Conservation (phyloP, 345 rosid species). For the Populus euphratica region DNA sequence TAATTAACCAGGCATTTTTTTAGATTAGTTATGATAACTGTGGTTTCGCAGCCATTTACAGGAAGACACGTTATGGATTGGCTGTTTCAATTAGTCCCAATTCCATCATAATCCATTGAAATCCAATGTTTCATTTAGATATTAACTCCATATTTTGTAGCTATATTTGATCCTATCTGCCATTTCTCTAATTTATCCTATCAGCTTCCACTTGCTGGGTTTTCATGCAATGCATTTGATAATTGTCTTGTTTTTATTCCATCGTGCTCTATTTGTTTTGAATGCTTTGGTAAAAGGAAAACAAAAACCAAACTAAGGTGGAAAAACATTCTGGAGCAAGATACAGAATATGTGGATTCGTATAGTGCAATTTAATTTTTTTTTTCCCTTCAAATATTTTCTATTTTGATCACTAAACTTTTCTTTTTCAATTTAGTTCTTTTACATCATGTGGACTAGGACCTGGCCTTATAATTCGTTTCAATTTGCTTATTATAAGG, state of each 20-base stretch:
- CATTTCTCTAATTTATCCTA: neutral
- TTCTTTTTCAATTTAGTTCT: too few relatives aligned
- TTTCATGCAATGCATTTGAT: neutral
- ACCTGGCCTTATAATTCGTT: too few relatives aligned
- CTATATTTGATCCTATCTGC: neutral
- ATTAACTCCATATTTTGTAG: neutral
- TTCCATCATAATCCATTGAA: neutral
- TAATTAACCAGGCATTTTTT: too few relatives aligned
- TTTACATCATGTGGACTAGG: too few relatives aligned
- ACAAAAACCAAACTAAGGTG: too few relatives aligned
- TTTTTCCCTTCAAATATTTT: too few relatives aligned
- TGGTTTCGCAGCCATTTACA: neutral
- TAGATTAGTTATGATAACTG: too few relatives aligned
- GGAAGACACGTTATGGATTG: neutral
- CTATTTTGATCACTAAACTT: too few relatives aligned
- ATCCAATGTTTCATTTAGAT: neutral
- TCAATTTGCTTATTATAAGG: too few relatives aligned
- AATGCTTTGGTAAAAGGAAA: neutral
- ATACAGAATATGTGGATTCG: too few relatives aligned
- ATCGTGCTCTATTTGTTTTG: neutral
- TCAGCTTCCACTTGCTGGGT: neutral
- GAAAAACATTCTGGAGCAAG: too few relatives aligned
- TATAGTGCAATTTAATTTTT: too few relatives aligned
- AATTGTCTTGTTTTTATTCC: neutral
- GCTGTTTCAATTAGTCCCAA: neutral